phyloP scores from a whole-genome alignment of 2,329 filamentous ascomycete genomes.

The Cercospora sp. region DNA sequence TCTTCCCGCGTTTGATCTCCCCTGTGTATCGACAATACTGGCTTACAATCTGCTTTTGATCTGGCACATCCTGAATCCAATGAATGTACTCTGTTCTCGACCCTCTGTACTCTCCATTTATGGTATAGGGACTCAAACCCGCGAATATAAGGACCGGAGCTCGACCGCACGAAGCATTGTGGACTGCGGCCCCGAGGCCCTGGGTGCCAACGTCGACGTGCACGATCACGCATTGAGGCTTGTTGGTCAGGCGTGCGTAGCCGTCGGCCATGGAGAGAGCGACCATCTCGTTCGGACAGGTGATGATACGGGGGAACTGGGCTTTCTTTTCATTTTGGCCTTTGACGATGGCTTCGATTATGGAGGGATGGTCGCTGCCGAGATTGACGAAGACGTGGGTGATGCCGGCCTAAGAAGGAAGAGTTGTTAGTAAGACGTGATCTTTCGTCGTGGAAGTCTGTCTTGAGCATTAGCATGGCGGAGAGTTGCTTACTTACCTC shows the following conservation, averaged over 20 bases:
- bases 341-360: slow-evolving; percentile 78
- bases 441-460: not conserved
- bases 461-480: not conserved
- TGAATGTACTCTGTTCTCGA: slow-evolving; percentile 82
- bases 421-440: not conserved
- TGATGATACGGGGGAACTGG: slow-evolving; percentile 71
- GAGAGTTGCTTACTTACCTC: slow-evolving; percentile 49
- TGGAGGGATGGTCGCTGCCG: slow-evolving; percentile 71
- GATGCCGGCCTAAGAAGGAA: slow-evolving; percentile 50
- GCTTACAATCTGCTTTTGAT: slow-evolving; percentile 75
- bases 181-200: slow-evolving; percentile 45
- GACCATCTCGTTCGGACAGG: slow-evolving; percentile 84
- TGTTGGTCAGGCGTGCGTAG: slow-evolving; percentile 69
- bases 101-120: slow-evolving; percentile 74
- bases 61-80: slow-evolving; percentile 81
- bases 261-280: slow-evolving; percentile 77
- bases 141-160: slow-evolving; percentile 77
- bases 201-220: slow-evolving; percentile 83
- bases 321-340: slow-evolving; percentile 66
- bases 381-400: slow-evolving; percentile 66
- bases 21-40: slow-evolving; percentile 84
- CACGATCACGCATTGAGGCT: slow-evolving; percentile 74
- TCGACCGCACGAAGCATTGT: slow-evolving; percentile 55
- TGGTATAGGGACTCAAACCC: slow-evolving; percentile 72
- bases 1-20: slow-evolving; percentile 80